Evolutionary conservation across 192 early-diverging fungal species (phyloP), one percentile per base, ranked within the genome.

Genomic region (Linderina pennispora): DNA sequence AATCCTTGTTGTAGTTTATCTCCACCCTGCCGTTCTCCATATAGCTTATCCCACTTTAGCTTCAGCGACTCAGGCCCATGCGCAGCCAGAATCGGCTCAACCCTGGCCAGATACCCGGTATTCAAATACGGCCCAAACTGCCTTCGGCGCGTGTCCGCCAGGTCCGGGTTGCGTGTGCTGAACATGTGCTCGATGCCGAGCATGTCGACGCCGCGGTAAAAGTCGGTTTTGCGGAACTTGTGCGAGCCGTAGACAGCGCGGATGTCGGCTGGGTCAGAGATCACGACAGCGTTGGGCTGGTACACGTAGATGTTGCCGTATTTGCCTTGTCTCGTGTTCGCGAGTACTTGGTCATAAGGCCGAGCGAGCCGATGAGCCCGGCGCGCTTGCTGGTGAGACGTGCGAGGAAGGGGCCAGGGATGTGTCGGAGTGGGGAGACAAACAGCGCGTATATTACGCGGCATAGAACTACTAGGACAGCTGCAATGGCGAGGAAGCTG

Each of bases 101-200:
- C 59, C 22, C 53, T 53, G 1, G 68, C 48, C 36, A 72, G 33
- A 18, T 65, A 65, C 10, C 48, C 33, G 0, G 55, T 40, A 15
- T 59, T 72, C 28, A 72, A 72, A 31, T 55, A 64, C 3, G 68
- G 68, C 11, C 41, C 58, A 17, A 72, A 45, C 50, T 65, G 58
- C 36, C 62, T 53, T 35, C 64, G 61, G 10, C 62, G 48, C 21
- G 49, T 43, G 41, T 61, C 59, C 1, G 61, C 58, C 17, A 65
- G 44, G 16, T 65, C 68, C 20, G 50, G 40, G 9, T 72, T 62
- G 11, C 40, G 53, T 11, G 62, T 55, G 35, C 57, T 72, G 10
- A 72, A 58, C 0, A 62, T 72, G 37, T 72, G 64, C 16, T 72
- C 66, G 0, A 62, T 70, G 0, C 59, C 66, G 2, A 62, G n/a